phyloP scores from a whole-genome alignment of 1,284 basidiomycete species.

The Irpex lacteus region DNA sequence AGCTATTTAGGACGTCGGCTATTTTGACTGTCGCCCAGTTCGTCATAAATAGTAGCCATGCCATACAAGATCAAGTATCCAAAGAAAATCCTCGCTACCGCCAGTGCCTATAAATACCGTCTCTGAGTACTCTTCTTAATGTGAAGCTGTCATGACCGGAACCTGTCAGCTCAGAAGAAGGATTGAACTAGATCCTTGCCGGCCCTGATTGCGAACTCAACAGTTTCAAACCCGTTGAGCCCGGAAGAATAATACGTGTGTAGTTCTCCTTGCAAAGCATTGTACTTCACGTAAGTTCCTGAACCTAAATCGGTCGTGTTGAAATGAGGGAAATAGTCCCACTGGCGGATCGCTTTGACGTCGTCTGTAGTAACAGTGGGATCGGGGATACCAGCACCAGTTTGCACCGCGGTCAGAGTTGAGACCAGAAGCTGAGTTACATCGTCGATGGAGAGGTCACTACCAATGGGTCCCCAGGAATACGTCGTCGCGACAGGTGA shows the following conservation, averaged over 20 bases:
- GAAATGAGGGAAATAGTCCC: constrained; percentile 2
- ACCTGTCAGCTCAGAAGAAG: not conserved
- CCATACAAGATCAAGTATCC: too few relatives aligned
- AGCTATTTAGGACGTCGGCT: too few relatives aligned
- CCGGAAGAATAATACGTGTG: constrained; percentile 2
- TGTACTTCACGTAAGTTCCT: not conserved
- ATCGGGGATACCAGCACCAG: not conserved
- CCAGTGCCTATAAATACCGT: too few relatives aligned
- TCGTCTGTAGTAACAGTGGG: not conserved
- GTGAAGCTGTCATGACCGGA: not conserved
- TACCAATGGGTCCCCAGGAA: not conserved
- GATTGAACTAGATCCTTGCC: not conserved
- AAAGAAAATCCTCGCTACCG: too few relatives aligned
- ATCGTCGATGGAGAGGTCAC: not conserved
- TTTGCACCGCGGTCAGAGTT: not conserved
- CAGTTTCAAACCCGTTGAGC: not conserved
- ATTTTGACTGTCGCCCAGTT: too few relatives aligned
- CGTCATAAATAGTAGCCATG: too few relatives aligned
- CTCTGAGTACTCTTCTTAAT: too few relatives aligned
- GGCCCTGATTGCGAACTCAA: constrained; percentile 1
- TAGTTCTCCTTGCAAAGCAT: not conserved
- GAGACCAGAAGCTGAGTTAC: not conserved
- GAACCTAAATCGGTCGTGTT: not conserved
- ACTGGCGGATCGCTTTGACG: not conserved
- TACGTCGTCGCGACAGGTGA: not conserved